Evolutionary conservation across 2,329 filamentous ascomycete species (phyloP).

Genomic region (Exophiala lecanii-corni): DNA sequence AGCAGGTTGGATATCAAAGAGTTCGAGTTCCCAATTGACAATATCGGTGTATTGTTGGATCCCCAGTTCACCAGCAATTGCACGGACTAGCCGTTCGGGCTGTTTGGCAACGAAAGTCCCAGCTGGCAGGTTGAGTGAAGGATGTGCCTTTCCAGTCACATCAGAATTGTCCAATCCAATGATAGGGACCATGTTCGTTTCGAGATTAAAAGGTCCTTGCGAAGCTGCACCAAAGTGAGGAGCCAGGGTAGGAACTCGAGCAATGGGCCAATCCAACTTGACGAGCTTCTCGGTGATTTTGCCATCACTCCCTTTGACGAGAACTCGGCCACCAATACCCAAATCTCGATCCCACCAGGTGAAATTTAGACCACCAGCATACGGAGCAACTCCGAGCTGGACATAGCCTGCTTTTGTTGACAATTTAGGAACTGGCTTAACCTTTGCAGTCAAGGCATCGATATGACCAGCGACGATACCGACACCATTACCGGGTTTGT

Average conservation of each 20-base stretch:
- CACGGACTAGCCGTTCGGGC: slow-evolving; percentile 75
- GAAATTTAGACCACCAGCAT: slow-evolving; percentile 77
- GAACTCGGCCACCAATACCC: slow-evolving; percentile 80
- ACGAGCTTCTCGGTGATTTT: slow-evolving; percentile 80
- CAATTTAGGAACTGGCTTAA: slow-evolving; percentile 87
- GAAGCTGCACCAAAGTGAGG: slow-evolving; percentile 82
- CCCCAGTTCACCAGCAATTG: slow-evolving; percentile 73
- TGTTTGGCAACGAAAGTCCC: slow-evolving; percentile 78
- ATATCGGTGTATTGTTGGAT: slow-evolving; percentile 70
- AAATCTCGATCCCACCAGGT: slow-evolving; percentile 99
- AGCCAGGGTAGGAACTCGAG: slow-evolving; percentile 83
- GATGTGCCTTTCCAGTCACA: slow-evolving; percentile 31
- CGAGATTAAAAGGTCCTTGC: slow-evolving; percentile 66
- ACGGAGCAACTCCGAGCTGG: slow-evolving; percentile 87
- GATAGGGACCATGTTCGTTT: slow-evolving; percentile 92
- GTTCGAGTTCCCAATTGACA: slow-evolving; percentile 93
- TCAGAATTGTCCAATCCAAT: slow-evolving; percentile 79
- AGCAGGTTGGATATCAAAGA: slow-evolving; percentile 86
- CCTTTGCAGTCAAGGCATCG: slow-evolving; percentile 80
- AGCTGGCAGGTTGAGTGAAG: slow-evolving; percentile 33
- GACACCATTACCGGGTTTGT: slow-evolving; percentile 78
- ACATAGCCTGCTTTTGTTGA: slow-evolving; percentile 79
- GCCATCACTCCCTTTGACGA: slow-evolving; percentile 65
- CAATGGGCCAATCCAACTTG: slow-evolving; percentile 92
- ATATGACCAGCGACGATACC: slow-evolving; percentile 89